Evolutionary conservation across 1,284 basidiomycete genomes (phyloP).

Genomic region (Cryptococcus sp.): DNA sequence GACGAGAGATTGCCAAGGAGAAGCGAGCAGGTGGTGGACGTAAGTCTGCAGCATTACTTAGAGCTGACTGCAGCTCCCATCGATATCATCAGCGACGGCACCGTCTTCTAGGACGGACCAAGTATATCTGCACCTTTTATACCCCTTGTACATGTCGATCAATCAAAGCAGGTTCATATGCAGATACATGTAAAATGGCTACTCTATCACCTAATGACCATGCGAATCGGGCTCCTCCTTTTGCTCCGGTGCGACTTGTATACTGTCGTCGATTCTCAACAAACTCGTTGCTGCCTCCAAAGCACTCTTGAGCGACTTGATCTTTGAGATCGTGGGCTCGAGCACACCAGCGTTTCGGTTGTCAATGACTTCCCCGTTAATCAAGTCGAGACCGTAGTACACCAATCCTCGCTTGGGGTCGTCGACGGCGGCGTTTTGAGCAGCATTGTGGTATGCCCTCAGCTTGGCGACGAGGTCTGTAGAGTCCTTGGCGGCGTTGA

Average conservation of each 20-base stretch:
- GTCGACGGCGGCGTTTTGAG: constrained; percentile 80
- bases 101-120: constrained; percentile 15
- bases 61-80: constrained; percentile 15
- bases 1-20: constrained; percentile 77
- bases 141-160: background rate
- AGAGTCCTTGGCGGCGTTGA: constrained; percentile 98
- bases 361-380: constrained; percentile 91
- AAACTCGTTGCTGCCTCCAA: constrained; percentile 95
- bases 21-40: constrained; percentile 68
- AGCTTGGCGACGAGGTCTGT: constrained; percentile 97
- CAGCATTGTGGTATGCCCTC: constrained; percentile 93
- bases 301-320: constrained; percentile 91
- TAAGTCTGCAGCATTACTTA: constrained; percentile 6
- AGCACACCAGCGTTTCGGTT: constrained; percentile 90
- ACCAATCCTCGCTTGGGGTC: constrained; percentile 95
- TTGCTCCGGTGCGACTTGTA: constrained; percentile 55
- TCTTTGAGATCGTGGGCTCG: constrained; percentile 95
- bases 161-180: background rate
- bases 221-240: constrained; percentile 64
- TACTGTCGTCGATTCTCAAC: constrained; percentile 84
- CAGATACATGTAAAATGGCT: background rate
- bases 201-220: constrained; percentile 48
- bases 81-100: constrained; percentile 31
- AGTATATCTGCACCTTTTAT: background rate
- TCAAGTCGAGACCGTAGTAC: constrained; percentile 90